These are phyloP conservation scores for Coniochaeta pulveracea DNA, from an alignment of 2,329 filamentous ascomycete species.

Conservation along the genomic window DNA sequence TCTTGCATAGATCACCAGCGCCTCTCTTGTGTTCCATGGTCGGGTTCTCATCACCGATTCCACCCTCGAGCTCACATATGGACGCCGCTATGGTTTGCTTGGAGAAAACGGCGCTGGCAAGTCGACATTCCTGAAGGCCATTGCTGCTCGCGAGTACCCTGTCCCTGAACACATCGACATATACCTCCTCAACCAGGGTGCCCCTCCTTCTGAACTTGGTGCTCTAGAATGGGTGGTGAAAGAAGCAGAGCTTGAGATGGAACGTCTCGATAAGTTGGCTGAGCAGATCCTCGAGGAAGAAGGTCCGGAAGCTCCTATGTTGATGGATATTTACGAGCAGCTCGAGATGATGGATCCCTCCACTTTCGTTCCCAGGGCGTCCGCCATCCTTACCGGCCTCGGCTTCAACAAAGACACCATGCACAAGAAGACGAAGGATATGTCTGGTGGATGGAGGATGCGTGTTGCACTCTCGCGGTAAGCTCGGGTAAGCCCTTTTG, in stretches of 20 bases:
- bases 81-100: conserved; percentile 84
- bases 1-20: conserved; percentile 87
- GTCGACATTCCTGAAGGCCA: conserved; percentile 93
- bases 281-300: conserved; percentile 87
- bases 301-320: conserved; percentile 78
- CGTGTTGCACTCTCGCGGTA: too few species aligned
- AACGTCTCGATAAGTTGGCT: conserved; percentile 75
- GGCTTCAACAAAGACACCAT: conserved; percentile 99
- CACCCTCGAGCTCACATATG: conserved; percentile 85
- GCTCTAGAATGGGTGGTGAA: conserved; percentile 95
- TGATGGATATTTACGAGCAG: conserved; percentile 96
- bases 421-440: conserved; percentile 99
- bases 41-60: conserved; percentile 91
- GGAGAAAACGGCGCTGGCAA: conserved; percentile 99
- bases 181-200: conserved; percentile 96
- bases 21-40: conserved; percentile 93
- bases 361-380: conserved; percentile 91
- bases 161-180: conserved; percentile 96
- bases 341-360: conserved; percentile 99
- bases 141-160: conserved; percentile 86
- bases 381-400: conserved; percentile 93
- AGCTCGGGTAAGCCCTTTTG: conserved; percentile 90
- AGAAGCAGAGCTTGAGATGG: conserved; percentile 88
- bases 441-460: conserved; percentile 99
- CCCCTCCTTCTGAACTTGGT: conserved; percentile 76